Evolutionary conservation across 2,329 filamentous ascomycete species (phyloP).

Genomic region (Pseudomassariella vexata): DNA sequence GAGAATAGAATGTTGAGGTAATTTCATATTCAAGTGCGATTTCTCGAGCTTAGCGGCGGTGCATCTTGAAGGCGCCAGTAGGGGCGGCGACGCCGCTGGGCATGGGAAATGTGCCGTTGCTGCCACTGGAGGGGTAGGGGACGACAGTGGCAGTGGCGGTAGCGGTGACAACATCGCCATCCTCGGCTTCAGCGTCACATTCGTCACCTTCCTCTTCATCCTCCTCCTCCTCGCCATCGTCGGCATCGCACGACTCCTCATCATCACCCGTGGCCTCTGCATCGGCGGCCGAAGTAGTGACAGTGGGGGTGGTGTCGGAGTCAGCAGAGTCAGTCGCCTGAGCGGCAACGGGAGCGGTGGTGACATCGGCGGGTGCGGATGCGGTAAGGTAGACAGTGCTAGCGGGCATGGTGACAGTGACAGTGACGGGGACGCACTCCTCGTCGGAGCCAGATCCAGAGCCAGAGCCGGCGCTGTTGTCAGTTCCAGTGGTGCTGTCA

Average conservation of each 20-base stretch:
- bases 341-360: neutral
- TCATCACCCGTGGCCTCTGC: conserved; percentile 8
- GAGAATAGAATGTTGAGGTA: no score
- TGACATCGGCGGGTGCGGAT: neutral
- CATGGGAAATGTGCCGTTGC: conserved; percentile 28
- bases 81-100: conserved; percentile 25
- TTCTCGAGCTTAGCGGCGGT: no score
- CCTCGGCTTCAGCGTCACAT: conserved; percentile 19
- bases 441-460: conserved; percentile 16
- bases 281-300: conserved; percentile 8
- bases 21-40: no score
- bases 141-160: conserved; percentile 23
- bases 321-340: neutral
- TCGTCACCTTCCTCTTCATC: conserved; percentile 11
- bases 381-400: conserved; percentile 4
- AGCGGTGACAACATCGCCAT: conserved; percentile 27
- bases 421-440: conserved; percentile 26
- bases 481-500: conserved; percentile 7
- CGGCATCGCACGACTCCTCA: conserved; percentile 4
- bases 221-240: conserved; percentile 11
- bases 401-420: conserved; percentile 17
- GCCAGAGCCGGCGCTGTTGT: conserved; percentile 9
- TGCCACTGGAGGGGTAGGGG: conserved; percentile 32
- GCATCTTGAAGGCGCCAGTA: conserved; percentile 29
- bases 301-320: neutral